Evolutionary conservation across 768 basidiomycete species (phyloP).

Genomic region (Suillus luteus): DNA sequence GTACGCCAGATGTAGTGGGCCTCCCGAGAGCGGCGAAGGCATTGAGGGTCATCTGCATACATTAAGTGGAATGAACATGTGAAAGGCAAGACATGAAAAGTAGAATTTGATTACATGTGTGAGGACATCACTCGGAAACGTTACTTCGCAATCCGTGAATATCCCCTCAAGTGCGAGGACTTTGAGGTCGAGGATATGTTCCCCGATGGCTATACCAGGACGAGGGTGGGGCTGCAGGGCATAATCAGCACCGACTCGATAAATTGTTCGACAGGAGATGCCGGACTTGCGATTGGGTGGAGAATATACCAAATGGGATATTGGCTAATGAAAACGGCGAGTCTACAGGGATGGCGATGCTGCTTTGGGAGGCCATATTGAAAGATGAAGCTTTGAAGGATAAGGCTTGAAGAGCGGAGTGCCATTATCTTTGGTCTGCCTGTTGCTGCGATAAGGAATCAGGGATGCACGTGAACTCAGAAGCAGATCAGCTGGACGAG

Average conservation of each 20-base stretch:
- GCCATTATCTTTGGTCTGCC: background rate
- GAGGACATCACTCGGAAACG: constrained; percentile 9
- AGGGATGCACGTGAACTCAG: background rate
- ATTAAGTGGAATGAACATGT: background rate
- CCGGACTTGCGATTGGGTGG: constrained; percentile 2
- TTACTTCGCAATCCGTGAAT: background rate
- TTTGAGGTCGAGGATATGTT: constrained; percentile 10
- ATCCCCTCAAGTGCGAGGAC: background rate
- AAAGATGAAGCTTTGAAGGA: background rate
- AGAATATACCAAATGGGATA: constrained; percentile 12
- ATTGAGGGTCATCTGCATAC: constrained; percentile 8
- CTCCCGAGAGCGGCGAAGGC: constrained; percentile 9
- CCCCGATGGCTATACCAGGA: constrained; percentile 8
- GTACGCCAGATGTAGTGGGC: background rate
- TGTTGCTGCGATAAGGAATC: background rate
- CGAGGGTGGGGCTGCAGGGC: constrained; percentile 2
- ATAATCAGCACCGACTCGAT: background rate
- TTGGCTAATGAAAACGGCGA: constrained; percentile 11
- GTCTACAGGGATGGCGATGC: constrained; percentile 4
- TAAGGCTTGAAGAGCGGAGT: too few relatives aligned
- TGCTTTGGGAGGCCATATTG: constrained; percentile 3
- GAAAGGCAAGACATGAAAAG: background rate
- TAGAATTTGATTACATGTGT: background rate
- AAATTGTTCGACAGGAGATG: background rate
- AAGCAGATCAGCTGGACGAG: background rate